phyloP scores from a whole-genome alignment of 768 basidiomycete species.

The Hygrocybe coccinea region DNA sequence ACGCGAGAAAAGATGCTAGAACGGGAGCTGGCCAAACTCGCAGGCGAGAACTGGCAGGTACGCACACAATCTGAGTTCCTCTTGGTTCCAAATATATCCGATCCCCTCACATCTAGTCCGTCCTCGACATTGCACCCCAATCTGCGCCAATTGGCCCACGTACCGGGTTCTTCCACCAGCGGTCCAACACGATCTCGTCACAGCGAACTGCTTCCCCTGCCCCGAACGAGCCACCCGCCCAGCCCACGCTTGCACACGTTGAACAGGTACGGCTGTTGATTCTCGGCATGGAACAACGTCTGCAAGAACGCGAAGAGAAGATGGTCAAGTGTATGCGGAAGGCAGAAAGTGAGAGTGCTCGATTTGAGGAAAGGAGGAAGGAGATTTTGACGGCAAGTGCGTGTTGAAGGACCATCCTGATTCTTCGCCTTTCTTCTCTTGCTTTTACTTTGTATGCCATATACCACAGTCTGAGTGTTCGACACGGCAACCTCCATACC shows the following conservation, averaged over 20 bases:
- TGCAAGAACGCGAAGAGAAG: constrained; percentile 59
- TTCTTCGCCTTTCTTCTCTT: neutral
- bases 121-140: constrained; percentile 31
- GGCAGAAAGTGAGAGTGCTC: constrained; percentile 55
- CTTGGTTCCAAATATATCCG: neutral
- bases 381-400: constrained; percentile 22
- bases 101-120: constrained; percentile 18
- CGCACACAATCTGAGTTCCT: constrained; percentile 17
- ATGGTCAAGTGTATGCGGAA: constrained; percentile 53
- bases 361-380: constrained; percentile 47
- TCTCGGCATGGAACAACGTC: constrained; percentile 70
- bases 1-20: constrained; percentile 76
- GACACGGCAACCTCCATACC: neutral
- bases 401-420: neutral
- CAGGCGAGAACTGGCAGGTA: constrained; percentile 83
- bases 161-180: constrained; percentile 27
- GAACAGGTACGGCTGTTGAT: constrained; percentile 66
- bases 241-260: constrained; percentile 40
- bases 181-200: constrained; percentile 32
- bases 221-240: neutral
- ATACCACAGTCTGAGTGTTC: too few relatives aligned
- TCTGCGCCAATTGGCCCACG: constrained; percentile 6
- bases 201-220: constrained; percentile 17
- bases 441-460: neutral
- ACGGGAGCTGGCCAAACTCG: constrained; percentile 61